Conservation (phyloP, 2,329 filamentous ascomycete species). For the Microsporum ferrugineum region DNA sequence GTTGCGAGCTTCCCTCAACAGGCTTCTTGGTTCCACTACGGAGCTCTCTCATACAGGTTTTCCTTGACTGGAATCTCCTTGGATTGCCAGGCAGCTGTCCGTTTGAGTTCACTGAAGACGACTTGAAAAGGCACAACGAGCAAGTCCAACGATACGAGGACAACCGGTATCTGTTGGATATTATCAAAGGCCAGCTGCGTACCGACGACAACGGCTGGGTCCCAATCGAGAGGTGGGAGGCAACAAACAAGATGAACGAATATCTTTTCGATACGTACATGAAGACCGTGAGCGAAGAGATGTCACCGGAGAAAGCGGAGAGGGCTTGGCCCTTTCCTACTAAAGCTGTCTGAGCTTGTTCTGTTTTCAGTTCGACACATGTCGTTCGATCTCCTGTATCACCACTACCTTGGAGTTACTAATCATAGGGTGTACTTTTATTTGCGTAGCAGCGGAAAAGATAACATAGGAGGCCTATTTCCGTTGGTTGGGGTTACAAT, state of each 20-base stretch:
- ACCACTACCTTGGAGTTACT: too few relatives aligned
- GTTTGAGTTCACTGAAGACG: slow-evolving; percentile 15
- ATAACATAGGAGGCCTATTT: too few relatives aligned
- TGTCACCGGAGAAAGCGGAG: slow-evolving; percentile 12
- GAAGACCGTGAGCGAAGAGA: slow-evolving; percentile 11
- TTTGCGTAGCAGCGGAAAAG: too few relatives aligned
- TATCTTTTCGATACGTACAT: slow-evolving; percentile 24
- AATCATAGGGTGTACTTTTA: too few relatives aligned
- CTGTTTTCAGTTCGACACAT: background rate
- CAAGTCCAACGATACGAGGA: slow-evolving; percentile 6
- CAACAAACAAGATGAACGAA: slow-evolving; percentile 20
- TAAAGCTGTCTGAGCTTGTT: background rate
- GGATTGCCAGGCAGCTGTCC: slow-evolving; percentile 1
- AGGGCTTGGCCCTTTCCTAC: slow-evolving; percentile 13
- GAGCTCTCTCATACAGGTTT: background rate
- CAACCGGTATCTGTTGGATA: slow-evolving; percentile 10
- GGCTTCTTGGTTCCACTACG: background rate
- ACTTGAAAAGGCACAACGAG: slow-evolving; percentile 16
- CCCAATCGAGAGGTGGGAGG: slow-evolving; percentile 21
- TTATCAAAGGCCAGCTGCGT: slow-evolving; percentile 18
- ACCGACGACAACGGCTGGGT: slow-evolving; percentile 26
- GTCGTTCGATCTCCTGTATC: too few relatives aligned
- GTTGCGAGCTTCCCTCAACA: background rate
- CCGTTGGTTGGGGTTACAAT: too few relatives aligned
- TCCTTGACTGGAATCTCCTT: slow-evolving; percentile 1